These are phyloP conservation scores for Stephanodiscus minutulus DNA, from an alignment of 108 stramenopile genomes.

Conservation along the genomic window DNA sequence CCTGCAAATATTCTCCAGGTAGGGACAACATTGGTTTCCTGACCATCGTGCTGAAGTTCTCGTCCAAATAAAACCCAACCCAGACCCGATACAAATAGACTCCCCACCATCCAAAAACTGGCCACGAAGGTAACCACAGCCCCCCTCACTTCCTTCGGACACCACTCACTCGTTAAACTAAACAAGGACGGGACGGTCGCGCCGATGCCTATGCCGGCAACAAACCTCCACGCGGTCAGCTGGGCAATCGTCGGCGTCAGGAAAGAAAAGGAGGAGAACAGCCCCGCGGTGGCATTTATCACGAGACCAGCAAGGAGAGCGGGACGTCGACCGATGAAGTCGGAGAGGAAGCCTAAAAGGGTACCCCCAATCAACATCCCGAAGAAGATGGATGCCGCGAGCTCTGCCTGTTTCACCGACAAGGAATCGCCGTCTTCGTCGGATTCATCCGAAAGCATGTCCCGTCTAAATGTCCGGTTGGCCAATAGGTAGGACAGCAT, in stretches of 20 bases:
- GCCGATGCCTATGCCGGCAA: slow-evolving; percentile 78
- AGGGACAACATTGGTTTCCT: background rate
- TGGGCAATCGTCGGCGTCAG: slow-evolving; percentile 23
- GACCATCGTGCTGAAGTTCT: background rate
- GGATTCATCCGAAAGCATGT: slow-evolving; percentile 20
- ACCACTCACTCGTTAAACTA: slow-evolving; percentile 72
- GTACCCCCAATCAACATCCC: slow-evolving; percentile 86
- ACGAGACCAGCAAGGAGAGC: slow-evolving; percentile 63
- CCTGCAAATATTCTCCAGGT: slow-evolving; percentile 76
- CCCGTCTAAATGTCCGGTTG: slow-evolving; percentile 49
- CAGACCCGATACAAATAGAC: slow-evolving; percentile 69
- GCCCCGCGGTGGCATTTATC: slow-evolving; percentile 63
- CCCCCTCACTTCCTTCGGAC: slow-evolving; percentile 70
- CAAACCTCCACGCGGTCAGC: slow-evolving; percentile 59
- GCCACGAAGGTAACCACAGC: slow-evolving; percentile 71
- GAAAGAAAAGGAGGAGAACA: slow-evolving; percentile 51
- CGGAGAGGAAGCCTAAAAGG: slow-evolving; percentile 61
- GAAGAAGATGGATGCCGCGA: slow-evolving; percentile 77
- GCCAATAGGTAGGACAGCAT: slow-evolving; percentile 75
- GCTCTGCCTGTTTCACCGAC: slow-evolving; percentile 43
- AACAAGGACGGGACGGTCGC: slow-evolving; percentile 79
- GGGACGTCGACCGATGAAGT: slow-evolving; percentile 66
- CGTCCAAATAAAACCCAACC: slow-evolving; percentile 61
- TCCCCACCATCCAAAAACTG: slow-evolving; percentile 88
- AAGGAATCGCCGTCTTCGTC: slow-evolving; percentile 18